Conservation (phyloP, 2,329 filamentous ascomycete genomes). For the Sporothrix globosa region DNA sequence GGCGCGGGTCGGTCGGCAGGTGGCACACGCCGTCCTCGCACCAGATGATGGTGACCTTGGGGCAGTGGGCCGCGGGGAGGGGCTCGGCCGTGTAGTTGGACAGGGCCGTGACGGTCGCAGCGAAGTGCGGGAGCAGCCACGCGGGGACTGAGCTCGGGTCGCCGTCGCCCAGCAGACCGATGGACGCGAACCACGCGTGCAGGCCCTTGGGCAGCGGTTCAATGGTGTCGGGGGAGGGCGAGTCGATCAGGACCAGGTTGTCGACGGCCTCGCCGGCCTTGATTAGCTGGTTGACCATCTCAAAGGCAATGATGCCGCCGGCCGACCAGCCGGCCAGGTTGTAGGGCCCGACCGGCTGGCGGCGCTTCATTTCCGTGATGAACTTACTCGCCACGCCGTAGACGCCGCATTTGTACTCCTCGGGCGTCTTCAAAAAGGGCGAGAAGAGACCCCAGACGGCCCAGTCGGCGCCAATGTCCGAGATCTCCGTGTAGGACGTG, state of each 20-base stretch:
- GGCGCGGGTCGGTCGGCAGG: conserved; percentile 65
- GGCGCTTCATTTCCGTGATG: conserved; percentile 69
- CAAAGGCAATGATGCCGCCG: conserved; percentile 72
- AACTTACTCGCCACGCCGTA: conserved; percentile 67
- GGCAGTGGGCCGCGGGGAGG: conserved; percentile 61
- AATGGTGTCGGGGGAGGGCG: conserved; percentile 67
- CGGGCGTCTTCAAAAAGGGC: conserved; percentile 70
- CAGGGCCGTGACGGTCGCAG: conserved; percentile 67
- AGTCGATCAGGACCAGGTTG: conserved; percentile 66
- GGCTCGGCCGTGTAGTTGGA: conserved; percentile 69
- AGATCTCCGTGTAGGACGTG: conserved; percentile 68
- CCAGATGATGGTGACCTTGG: conserved; percentile 69
- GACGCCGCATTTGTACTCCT: conserved; percentile 67
- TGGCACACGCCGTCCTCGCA: conserved; percentile 74
- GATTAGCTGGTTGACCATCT: conserved; percentile 64
- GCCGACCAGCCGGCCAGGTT: conserved; percentile 75
- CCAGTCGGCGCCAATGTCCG: conserved; percentile 52
- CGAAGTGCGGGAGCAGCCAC: conserved; percentile 77
- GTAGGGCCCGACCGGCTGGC: conserved; percentile 70
- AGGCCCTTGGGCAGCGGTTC: conserved; percentile 66
- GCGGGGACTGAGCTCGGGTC: conserved; percentile 64
- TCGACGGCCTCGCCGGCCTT: conserved; percentile 61
- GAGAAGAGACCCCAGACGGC: conserved; percentile 66
- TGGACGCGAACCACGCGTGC: conserved; percentile 72
- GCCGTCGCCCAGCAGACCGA: conserved; percentile 69